Conservation (phyloP, 1,139 yeast species). For the Debaryomyces sp. region DNA sequence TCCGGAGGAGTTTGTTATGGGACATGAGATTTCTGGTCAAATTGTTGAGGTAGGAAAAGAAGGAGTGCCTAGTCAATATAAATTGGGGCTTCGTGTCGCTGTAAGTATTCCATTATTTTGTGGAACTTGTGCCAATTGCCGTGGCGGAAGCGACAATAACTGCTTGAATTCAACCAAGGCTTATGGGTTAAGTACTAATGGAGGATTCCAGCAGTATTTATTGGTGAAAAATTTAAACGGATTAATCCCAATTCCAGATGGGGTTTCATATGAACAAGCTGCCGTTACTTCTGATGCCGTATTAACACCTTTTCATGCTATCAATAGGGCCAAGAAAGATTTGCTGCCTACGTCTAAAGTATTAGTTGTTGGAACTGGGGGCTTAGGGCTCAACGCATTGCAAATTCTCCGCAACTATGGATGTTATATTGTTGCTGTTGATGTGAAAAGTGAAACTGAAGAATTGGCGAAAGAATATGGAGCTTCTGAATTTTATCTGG, state of each 20-base stretch:
- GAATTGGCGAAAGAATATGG: slow-evolving; percentile 38
- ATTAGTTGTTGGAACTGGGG: slow-evolving; percentile 52
- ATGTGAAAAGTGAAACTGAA: slow-evolving; percentile 35
- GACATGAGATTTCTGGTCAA: slow-evolving; percentile 60
- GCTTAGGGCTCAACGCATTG: slow-evolving; percentile 52
- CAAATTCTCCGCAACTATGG: slow-evolving; percentile 47
- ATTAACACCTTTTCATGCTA: slow-evolving; percentile 54
- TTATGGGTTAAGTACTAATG: slow-evolving; percentile 49
- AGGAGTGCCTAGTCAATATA: slow-evolving; percentile 27
- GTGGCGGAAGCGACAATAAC: slow-evolving; percentile 44
- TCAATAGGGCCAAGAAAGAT: slow-evolving; percentile 37
- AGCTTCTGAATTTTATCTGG: slow-evolving; percentile 46
- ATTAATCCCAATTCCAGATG: slow-evolving; percentile 50
- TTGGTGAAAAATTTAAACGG: slow-evolving; percentile 38
- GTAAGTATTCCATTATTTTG: slow-evolving; percentile 43
- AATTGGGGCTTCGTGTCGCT: slow-evolving; percentile 40
- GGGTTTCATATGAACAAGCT: slow-evolving; percentile 46
- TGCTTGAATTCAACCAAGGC: slow-evolving; percentile 31
- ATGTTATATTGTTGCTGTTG: slow-evolving; percentile 44
- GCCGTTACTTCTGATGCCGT: slow-evolving; percentile 55
- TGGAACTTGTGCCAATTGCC: slow-evolving; percentile 46
- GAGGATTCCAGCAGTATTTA: slow-evolving; percentile 54
- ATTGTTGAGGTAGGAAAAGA: slow-evolving; percentile 43
- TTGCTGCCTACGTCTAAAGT: slow-evolving; percentile 43
- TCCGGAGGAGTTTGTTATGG: slow-evolving; percentile 47